Evolutionary conservation across 1,284 basidiomycete species (phyloP), one percentile per base, ranked within the genome.

Genomic region (Rhodotorula glutinis): DNA sequence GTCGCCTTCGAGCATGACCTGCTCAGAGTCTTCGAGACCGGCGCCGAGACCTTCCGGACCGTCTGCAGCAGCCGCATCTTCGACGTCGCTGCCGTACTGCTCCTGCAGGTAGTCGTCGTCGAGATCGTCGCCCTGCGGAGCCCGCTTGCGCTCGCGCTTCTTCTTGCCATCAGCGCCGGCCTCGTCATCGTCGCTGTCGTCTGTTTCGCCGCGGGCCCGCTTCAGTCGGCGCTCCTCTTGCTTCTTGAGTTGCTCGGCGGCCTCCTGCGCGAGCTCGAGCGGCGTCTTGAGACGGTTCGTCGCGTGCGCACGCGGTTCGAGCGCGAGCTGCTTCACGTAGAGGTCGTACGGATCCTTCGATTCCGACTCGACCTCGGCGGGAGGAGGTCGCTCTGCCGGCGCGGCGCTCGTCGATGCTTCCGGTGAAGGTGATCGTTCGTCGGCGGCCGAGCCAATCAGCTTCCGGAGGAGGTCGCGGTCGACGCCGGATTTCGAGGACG

Each of bases 241-340:
- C 76, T 87, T 88, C 80, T 94, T 89, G 57, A 98, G 81, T 3
- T 85, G 83, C 75, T 92, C 89, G 74, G 91, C 94, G 77, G 91
- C 91, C 73, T 96, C 93, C 63, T 89, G 75, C 2, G 92, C 94
- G 19, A 92, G 76, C 78, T 99, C 96, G 74, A 95, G 93, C 75
- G 96, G 95, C 0, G 94, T 96, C 82, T 97, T 98, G 51, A 92
- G 92, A 63, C 96, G 83, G 77, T 99, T 91, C 77, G 93, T 96
- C 1, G 96, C 91, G 76, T 94, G 91, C 13, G 95, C 91, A 5
- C 96, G 86, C 72, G 90, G 87, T 66, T 98, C 96, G 75, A 94
- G 96, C 0, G 89, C 94, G 41, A 99, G 85, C 73, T 93, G 90
- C 47, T 91, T 88, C 5, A 98, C 93, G 74, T 88, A 88, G 71